These are phyloP conservation scores for Coemansia sp. DNA, from an alignment of 192 early-diverging fungal genomes.

Conservation along the genomic window DNA sequence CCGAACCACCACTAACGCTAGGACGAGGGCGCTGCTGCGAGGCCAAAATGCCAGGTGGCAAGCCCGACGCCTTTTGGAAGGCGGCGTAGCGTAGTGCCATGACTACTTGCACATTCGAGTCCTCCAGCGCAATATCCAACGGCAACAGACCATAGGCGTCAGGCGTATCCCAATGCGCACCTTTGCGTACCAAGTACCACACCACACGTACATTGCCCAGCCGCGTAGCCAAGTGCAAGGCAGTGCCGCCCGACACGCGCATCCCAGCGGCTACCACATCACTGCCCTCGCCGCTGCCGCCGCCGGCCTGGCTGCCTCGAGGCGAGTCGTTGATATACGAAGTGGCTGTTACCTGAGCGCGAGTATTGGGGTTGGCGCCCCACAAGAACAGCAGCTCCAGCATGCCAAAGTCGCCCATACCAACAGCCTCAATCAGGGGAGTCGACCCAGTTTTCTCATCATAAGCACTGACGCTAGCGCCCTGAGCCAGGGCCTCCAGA, in stretches of 20 bases:
- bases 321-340: slow-evolving; percentile 39
- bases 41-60: slow-evolving; percentile 40
- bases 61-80: slow-evolving; percentile 49
- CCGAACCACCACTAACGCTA: not conserved
- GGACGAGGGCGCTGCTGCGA: slow-evolving; percentile 18
- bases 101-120: slow-evolving; percentile 53
- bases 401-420: slow-evolving; percentile 65
- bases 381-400: slow-evolving; percentile 84
- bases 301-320: slow-evolving; percentile 1
- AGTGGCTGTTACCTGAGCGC: slow-evolving; percentile 56
- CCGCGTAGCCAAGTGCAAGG: slow-evolving; percentile 74
- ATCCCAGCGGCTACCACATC: not conserved
- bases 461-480: slow-evolving; percentile 69
- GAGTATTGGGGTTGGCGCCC: slow-evolving; percentile 71
- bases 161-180: slow-evolving; percentile 73
- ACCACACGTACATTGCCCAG: slow-evolving; percentile 72
- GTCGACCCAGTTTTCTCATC: slow-evolving; percentile 69
- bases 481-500: slow-evolving; percentile 67
- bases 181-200: slow-evolving; percentile 69
- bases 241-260: slow-evolving; percentile 60
- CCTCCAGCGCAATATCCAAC: slow-evolving; percentile 57
- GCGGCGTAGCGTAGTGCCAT: slow-evolving; percentile 58
- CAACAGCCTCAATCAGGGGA: slow-evolving; percentile 68
- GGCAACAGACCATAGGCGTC: slow-evolving; percentile 63
- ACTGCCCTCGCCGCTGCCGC: not conserved